Evolutionary conservation across 805 yeast species (phyloP).

Genomic region (Jamesozyma jinghongensis): DNA sequence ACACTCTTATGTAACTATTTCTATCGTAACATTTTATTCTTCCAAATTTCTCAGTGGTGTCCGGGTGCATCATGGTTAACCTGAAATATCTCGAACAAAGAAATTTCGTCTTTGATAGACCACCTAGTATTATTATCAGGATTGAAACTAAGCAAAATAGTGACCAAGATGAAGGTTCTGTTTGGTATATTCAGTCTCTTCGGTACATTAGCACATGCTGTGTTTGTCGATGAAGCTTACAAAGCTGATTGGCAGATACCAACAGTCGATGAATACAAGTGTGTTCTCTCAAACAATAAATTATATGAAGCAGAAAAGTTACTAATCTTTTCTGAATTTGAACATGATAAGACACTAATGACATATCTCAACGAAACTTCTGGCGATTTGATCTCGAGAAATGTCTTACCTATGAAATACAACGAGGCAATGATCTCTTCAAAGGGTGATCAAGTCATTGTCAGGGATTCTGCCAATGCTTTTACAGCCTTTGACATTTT

Average conservation of each 20-base stretch:
- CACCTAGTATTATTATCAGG: too few species aligned
- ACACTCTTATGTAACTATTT: too few species aligned
- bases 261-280: slow-evolving; percentile 35
- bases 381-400: slow-evolving; percentile 32
- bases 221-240: slow-evolving; percentile 45
- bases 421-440: slow-evolving; percentile 10
- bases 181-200: slow-evolving; percentile 1
- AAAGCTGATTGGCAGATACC: slow-evolving; percentile 45
- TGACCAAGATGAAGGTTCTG: not conserved
- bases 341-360: slow-evolving; percentile 17
- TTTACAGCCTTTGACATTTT: slow-evolving; percentile 6
- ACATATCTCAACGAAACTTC: slow-evolving; percentile 30
- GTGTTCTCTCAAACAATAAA: slow-evolving; percentile 13
- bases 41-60: too few species aligned
- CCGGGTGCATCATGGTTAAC: too few species aligned
- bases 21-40: too few species aligned
- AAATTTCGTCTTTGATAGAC: slow-evolving; percentile 6
- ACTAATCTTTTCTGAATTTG: slow-evolving; percentile 22
- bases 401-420: slow-evolving; percentile 4
- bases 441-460: slow-evolving; percentile 7
- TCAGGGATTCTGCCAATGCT: slow-evolving; percentile 6
- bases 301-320: slow-evolving; percentile 9
- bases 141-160: too few species aligned
- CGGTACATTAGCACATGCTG: slow-evolving; percentile 19
- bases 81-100: not conserved